phyloP scores from a whole-genome alignment of 306 rosid species.

The Carpinus viminea region DNA sequence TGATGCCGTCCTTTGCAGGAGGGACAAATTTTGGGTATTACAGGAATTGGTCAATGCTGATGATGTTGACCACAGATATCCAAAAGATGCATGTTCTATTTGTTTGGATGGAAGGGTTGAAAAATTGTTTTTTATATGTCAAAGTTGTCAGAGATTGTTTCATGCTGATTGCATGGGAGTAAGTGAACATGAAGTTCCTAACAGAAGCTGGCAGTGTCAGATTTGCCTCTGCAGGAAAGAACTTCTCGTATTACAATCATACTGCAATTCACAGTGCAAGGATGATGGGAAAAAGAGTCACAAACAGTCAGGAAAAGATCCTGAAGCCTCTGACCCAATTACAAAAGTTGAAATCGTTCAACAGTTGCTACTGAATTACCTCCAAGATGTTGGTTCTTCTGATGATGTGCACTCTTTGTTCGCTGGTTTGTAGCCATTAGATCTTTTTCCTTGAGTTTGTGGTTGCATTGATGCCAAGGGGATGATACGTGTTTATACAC shows the following conservation, averaged over 20 bases:
- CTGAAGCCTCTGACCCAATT: conserved; percentile 43
- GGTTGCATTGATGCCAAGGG: conserved; percentile 26
- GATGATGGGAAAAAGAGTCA: conserved; percentile 48
- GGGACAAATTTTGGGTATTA: conserved; percentile 77
- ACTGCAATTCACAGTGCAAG: conserved; percentile 72
- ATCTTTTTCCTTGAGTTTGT: conserved; percentile 27
- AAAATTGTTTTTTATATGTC: conserved; percentile 50
- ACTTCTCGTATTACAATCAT: conserved; percentile 77
- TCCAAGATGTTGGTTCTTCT: conserved; percentile 71
- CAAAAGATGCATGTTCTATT: conserved; percentile 70
- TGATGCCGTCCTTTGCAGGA: conserved; percentile 74
- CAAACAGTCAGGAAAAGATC: conserved; percentile 41
- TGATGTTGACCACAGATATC: conserved; percentile 36
- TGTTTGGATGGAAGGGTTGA: conserved; percentile 72
- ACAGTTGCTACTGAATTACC: conserved; percentile 87
- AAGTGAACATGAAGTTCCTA: conserved; percentile 74
- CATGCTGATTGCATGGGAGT: conserved; percentile 86
- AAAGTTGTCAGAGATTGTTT: conserved; percentile 79
- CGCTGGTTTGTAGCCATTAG: conserved; percentile 73
- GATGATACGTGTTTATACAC: conserved; percentile 31
- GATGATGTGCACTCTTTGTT: conserved; percentile 89
- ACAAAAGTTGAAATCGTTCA: conserved; percentile 74
- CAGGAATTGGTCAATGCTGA: conserved; percentile 59
- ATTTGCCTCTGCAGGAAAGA: conserved; percentile 80
- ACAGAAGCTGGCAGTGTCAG: conserved; percentile 79